phyloP scores from a whole-genome alignment of 2,329 filamentous ascomycete genomes.

The Sporothrix mexicana region DNA sequence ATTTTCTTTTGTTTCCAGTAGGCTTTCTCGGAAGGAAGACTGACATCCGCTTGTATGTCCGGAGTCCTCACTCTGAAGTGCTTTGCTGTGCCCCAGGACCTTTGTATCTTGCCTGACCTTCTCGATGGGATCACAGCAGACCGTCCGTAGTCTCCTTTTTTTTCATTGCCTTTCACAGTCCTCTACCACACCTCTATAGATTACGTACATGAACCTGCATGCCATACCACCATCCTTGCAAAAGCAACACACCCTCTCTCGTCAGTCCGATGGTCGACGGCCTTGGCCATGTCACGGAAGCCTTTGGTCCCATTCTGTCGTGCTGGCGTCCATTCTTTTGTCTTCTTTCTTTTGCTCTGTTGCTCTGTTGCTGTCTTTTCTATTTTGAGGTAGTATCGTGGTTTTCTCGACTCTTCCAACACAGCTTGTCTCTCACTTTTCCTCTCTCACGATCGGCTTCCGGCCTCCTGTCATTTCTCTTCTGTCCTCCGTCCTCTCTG shows the following conservation, averaged over 20 bases:
- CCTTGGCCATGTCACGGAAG: slow-evolving; percentile 29
- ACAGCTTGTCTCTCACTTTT: too few species aligned
- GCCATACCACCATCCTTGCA: not conserved
- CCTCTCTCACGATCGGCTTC: not conserved
- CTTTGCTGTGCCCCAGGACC: not conserved
- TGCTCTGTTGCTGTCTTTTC: not conserved
- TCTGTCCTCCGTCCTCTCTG: not conserved
- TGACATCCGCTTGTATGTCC: too few species aligned
- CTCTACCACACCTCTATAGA: slow-evolving; percentile 9
- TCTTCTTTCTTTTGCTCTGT: not conserved
- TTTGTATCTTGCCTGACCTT: not conserved
- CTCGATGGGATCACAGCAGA: slow-evolving; percentile 3
- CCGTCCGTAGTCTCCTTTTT: slow-evolving; percentile 11
- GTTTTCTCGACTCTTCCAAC: not conserved
- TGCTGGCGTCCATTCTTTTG: not conserved
- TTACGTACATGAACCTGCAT: slow-evolving; percentile 23
- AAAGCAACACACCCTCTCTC: not conserved
- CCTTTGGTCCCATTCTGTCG: not conserved
- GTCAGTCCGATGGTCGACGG: slow-evolving; percentile 22
- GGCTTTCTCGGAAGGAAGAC: not conserved
- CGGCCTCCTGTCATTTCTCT: not conserved
- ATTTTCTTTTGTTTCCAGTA: not conserved
- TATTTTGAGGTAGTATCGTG: not conserved
- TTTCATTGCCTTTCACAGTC: not conserved
- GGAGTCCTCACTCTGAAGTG: not conserved